Conservation (phyloP, 805 yeast genomes). For the Candida qinlingensis region DNA sequence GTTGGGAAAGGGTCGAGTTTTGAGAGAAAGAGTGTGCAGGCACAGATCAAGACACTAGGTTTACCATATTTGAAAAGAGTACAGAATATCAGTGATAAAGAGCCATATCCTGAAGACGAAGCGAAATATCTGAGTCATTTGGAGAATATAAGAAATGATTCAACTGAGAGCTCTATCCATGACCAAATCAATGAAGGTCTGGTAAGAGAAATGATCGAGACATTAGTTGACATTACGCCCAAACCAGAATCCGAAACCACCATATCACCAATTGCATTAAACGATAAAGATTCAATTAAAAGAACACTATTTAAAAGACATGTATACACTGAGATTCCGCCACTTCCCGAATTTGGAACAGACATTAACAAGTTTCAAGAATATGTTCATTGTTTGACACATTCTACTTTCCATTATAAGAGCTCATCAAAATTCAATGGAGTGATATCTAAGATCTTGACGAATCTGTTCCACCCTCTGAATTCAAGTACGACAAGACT, state of each 20-base stretch:
- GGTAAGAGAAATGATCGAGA: conserved; percentile 19
- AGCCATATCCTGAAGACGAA: conserved; percentile 11
- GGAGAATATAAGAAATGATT: conserved; percentile 2
- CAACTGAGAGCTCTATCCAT: conserved; percentile 8
- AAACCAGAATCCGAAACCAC: conserved; percentile 13
- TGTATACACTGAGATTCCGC: conserved; percentile 30
- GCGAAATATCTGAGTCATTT: conserved; percentile 11
- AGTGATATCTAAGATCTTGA: conserved; percentile 32
- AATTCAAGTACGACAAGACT: conserved; percentile 29
- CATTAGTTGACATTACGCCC: conserved; percentile 22
- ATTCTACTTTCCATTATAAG: conserved; percentile 30
- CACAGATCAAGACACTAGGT: conserved; percentile 26
- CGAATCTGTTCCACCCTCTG: conserved; percentile 35
- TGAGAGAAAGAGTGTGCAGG: conserved; percentile 24
- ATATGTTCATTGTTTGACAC: conserved; percentile 33
- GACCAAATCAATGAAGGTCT: conserved; percentile 17
- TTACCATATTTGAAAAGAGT: conserved; percentile 23
- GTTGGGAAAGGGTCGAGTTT: conserved; percentile 29
- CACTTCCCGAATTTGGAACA: conserved; percentile 28
- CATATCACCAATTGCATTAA: conserved; percentile 11
- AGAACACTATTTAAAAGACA: conserved; percentile 13
- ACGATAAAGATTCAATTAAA: background rate
- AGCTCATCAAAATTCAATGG: conserved; percentile 34
- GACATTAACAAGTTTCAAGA: conserved; percentile 25
- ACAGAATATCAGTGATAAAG: conserved; percentile 8